phyloP scores from a whole-genome alignment of 495 filamentous ascomycete genomes.

The Aspergillus conjunctus region DNA sequence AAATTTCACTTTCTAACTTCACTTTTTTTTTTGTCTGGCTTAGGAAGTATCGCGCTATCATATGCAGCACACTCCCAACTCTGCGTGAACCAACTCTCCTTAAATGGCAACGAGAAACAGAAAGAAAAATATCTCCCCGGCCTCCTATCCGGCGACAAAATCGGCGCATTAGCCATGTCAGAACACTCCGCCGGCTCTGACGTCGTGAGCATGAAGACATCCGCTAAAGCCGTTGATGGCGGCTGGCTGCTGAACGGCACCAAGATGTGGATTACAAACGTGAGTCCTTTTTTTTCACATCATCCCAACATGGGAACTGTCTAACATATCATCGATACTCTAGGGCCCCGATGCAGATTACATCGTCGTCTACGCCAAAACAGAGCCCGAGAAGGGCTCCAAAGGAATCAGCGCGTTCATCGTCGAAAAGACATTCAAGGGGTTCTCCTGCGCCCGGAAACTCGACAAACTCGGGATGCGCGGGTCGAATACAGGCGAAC shows the following conservation, averaged over 20 bases:
- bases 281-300: constrained; percentile 31
- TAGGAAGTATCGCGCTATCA: constrained; percentile 83
- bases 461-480: constrained; percentile 99
- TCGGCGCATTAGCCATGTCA: constrained; percentile 94
- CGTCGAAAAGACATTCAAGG: constrained; percentile 69
- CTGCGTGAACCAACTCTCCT: constrained; percentile 92
- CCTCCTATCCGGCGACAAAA: constrained; percentile 75
- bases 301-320: neutral
- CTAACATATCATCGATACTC: neutral
- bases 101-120: constrained; percentile 81
- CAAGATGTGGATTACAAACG: constrained; percentile 99
- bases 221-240: constrained; percentile 75
- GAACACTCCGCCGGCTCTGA: constrained; percentile 90
- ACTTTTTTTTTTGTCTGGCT: neutral
- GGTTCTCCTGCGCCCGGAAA: constrained; percentile 87
- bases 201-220: constrained; percentile 93
- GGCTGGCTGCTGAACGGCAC: constrained; percentile 86
- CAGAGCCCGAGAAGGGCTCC: constrained; percentile 72
- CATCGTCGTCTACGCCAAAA: constrained; percentile 95
- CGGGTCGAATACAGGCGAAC: constrained; percentile 93
- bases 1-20: neutral
- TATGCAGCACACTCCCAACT: constrained; percentile 97
- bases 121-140: constrained; percentile 79
- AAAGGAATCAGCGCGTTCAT: constrained; percentile 97
- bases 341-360: constrained; percentile 88